Base-by-base conservation (phyloP, 2,329 filamentous ascomycete species). In the Ophiostoma piceae region DNA sequence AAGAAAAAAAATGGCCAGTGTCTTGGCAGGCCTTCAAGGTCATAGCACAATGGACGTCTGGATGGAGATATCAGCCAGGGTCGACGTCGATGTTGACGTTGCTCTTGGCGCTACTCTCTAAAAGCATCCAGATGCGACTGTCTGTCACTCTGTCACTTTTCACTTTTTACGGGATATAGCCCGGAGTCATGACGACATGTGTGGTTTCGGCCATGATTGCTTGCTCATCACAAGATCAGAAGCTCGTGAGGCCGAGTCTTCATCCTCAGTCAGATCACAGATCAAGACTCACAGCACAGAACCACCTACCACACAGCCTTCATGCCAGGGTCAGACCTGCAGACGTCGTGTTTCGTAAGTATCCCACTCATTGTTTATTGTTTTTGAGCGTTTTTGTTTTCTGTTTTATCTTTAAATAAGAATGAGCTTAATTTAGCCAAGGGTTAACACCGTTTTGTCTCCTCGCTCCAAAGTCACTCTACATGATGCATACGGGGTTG, bases 361-460 rank as follows among this genome's bases (percentile, higher is more conserved):
- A 62, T 67, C 22, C 62, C 39, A 43, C 29, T 62, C 16, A 43
- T 2, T 22, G 19, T 66, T 39, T 12, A 11, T n/a, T 22, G 19
- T 66, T 14, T 35, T n/a, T 16, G 22, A 35, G 35, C n/a, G 47
- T 19, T 29, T 62, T 19, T 62, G 57, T 62, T 62, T 57, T 62
- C 26, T 32, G 26, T 35, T 11, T 67, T 43, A n/a, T 19, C 11
- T 47, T 67, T 26, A 32, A 29, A 22, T 26, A 29, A 62, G 22
- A 62, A 62, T 16, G 57, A 62, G 57, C 57, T 62, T 62, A 32
- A 16, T 62, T 62, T 32, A 57, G 57, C 57, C 57, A 35, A 62
- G 26, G 22, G 57, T 5, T 32, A 32, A 29, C 14, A 32, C 14
- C 57, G 26, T 62, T 62, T 57, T 57, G 22, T 26, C 51, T 32